These are phyloP conservation scores for Sedum album DNA, from an alignment of 164 flowering plant genomes.

Conservation along the genomic window DNA sequence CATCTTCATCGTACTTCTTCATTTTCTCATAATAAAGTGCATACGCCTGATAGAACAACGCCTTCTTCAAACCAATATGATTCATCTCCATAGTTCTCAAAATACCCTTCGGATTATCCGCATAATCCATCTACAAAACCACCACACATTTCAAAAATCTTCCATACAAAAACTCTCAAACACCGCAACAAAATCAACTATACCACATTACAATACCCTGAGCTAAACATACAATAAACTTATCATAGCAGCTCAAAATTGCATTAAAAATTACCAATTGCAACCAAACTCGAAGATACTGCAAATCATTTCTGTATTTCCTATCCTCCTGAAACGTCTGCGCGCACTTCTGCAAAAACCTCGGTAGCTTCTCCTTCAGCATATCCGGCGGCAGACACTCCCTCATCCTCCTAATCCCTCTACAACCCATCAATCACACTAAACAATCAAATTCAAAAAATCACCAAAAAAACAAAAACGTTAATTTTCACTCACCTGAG, in stretches of 20 bases:
- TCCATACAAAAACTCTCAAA: too few species aligned
- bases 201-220: too few species aligned
- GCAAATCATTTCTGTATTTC: slow-evolving; percentile 67
- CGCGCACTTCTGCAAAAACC: slow-evolving; percentile 85
- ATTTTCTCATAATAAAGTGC: too few species aligned
- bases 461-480: too few species aligned
- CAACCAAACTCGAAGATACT: slow-evolving; percentile 85
- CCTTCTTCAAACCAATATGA: slow-evolving; percentile 49
- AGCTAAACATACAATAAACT: background rate
- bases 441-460: too few species aligned
- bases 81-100: too few species aligned
- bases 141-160: background rate
- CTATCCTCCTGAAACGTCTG: slow-evolving; percentile 56
- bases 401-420: slow-evolving; percentile 73
- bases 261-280: slow-evolving; percentile 49
- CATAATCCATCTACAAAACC: slow-evolving; percentile 69
- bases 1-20: too few species aligned
- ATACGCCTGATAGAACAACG: slow-evolving; percentile 76
- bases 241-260: background rate
- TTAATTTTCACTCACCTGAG: too few species aligned
- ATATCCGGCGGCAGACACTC: slow-evolving; percentile 54
- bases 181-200: too few species aligned
- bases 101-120: too few species aligned
- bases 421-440: slow-evolving; percentile 15
- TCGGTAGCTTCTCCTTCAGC: too few species aligned